Percentiles rank a stretch among this genome's conserved stretches.
Conservation (phyloP, 2,329 filamentous ascomycete genomes). For the Talaromyces sp. region DNA sequence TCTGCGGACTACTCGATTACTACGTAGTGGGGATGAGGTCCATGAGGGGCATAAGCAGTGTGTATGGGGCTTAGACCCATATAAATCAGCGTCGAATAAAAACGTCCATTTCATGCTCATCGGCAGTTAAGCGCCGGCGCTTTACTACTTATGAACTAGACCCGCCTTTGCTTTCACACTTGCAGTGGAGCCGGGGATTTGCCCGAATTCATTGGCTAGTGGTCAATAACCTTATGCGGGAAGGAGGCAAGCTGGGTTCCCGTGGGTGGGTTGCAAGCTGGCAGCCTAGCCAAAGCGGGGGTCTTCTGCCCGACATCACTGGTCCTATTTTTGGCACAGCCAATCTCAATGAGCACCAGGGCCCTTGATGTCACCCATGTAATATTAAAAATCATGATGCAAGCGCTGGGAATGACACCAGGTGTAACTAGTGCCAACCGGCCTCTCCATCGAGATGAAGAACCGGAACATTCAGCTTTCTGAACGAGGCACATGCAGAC, state of each 20-base stretch:
- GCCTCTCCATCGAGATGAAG: not conserved
- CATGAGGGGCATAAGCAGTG: not conserved
- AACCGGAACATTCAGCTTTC: not conserved
- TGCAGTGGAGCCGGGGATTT: not conserved
- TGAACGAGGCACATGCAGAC: not conserved
- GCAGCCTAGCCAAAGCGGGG: not conserved
- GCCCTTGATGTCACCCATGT: not conserved
- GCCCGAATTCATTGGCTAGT: not conserved
- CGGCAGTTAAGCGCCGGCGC: constrained; percentile 10
- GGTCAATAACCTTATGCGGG: constrained; percentile 4
- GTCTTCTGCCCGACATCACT: not conserved
- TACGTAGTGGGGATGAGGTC: no score
- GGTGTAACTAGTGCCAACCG: not conserved
- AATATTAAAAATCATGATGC: not conserved
- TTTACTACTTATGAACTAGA: not conserved
- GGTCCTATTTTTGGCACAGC: not conserved
- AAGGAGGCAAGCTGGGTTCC: no score
- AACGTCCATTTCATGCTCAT: not conserved
- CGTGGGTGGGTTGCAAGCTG: no score
- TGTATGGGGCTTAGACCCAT: not conserved
- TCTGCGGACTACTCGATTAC: not conserved
- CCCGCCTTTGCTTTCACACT: not conserved
- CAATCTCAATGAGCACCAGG: not conserved
- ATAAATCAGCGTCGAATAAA: not conserved
- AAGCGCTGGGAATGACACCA: constrained; percentile 3